Evolutionary conservation across 495 filamentous ascomycete species (phyloP).

Genomic region (Aspergillus nidulans): DNA sequence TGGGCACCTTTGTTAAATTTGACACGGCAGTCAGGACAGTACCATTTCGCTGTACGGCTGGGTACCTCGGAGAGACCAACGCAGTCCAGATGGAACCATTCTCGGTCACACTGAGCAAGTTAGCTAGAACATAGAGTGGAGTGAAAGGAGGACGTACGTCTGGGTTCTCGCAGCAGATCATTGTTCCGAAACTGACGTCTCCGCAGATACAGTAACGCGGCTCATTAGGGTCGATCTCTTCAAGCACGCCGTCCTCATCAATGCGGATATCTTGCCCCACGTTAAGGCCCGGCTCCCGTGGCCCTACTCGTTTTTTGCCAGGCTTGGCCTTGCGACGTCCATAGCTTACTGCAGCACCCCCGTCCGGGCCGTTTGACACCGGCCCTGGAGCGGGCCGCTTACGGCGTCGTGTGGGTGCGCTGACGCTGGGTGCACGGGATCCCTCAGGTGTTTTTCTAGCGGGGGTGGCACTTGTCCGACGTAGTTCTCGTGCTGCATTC

Average conservation of each 20-base stretch:
- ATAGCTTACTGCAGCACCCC: constrained; percentile 69
- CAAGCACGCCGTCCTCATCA: constrained; percentile 48
- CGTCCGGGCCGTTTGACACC: constrained; percentile 63
- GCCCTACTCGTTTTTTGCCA: constrained; percentile 47
- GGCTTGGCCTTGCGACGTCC: constrained; percentile 78
- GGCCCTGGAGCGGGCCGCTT: constrained; percentile 76
- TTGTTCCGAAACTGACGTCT: constrained; percentile 85
- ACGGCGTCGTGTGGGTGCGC: constrained; percentile 45
- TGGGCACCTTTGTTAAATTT: constrained; percentile 53
- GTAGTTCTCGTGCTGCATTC: constrained; percentile 33
- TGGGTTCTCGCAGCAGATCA: constrained; percentile 91
- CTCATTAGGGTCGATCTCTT: constrained; percentile 83
- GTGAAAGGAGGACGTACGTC: constrained; percentile 57
- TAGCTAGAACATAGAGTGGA: constrained; percentile 6
- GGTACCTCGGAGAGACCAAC: constrained; percentile 74
- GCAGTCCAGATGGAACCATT: constrained; percentile 95
- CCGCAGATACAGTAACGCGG: constrained; percentile 88
- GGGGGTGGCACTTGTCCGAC: constrained; percentile 45
- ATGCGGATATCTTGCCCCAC: constrained; percentile 38
- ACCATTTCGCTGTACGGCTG: constrained; percentile 82
- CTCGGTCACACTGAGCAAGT: constrained; percentile 54
- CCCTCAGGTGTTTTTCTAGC: constrained; percentile 49
- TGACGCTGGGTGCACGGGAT: constrained; percentile 43
- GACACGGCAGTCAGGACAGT: constrained; percentile 80
- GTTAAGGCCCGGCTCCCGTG: constrained; percentile 23